Evolutionary conservation across 176 grass and related monocot species (phyloP).

Genomic region (Phragmites australis): DNA sequence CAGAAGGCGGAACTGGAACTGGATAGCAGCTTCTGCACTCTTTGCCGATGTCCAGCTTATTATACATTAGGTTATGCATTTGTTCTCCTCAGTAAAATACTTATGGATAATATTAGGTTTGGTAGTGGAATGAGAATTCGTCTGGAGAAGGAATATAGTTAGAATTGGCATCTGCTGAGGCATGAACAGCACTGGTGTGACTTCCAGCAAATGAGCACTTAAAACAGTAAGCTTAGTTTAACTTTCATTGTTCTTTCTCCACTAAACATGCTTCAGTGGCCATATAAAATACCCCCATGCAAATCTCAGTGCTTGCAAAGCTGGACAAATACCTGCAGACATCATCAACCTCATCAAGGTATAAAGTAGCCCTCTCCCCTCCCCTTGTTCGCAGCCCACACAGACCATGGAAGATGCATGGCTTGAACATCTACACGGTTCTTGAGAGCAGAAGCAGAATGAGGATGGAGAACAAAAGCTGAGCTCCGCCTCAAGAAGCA

Average conservation of each 20-base stretch:
- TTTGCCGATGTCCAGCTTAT: not conserved
- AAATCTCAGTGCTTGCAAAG: conserved; percentile 35
- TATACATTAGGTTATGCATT: not conserved
- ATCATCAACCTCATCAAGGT: conserved; percentile 23
- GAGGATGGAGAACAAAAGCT: conserved; percentile 26
- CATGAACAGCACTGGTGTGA: conserved; percentile 28
- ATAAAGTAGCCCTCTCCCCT: conserved; percentile 36
- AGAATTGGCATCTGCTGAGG: conserved; percentile 35
- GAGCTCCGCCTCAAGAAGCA: conserved; percentile 26
- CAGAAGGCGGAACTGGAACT: conserved; percentile 20
- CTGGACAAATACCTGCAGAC: conserved; percentile 37
- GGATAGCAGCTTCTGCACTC: not conserved
- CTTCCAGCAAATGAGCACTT: conserved; percentile 55
- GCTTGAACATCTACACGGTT: conserved; percentile 53
- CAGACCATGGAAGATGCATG: conserved; percentile 46
- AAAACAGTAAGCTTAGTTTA: conserved; percentile 38
- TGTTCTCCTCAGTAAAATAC: conserved; percentile 32
- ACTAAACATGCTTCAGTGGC: conserved; percentile 37
- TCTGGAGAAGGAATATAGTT: conserved; percentile 44
- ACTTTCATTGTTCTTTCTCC: conserved; percentile 44
- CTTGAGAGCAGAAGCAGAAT: conserved; percentile 39
- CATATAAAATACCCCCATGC: conserved; percentile 32
- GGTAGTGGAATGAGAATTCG: conserved; percentile 43
- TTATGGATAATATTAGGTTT: conserved; percentile 19
- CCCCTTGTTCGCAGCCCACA: conserved; percentile 22